Conservation (phyloP, 257 asterid genomes). For the Nicotiana attenuata region DNA sequence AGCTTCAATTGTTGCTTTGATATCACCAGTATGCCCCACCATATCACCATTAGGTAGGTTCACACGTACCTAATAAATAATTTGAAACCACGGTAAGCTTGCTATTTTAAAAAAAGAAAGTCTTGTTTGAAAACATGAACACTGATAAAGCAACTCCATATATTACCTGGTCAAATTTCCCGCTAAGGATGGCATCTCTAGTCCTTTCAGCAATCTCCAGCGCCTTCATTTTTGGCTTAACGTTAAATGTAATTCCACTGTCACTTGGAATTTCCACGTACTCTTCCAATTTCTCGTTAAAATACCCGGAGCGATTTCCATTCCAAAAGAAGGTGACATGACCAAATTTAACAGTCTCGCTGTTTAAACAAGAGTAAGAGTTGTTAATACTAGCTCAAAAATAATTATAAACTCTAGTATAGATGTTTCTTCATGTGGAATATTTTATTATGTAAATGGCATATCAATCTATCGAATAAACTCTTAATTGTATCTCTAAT, state of each 20-base stretch:
- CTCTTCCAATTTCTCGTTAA: constrained; percentile 66
- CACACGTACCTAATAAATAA: constrained; percentile 57
- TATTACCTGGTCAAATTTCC: constrained; percentile 88
- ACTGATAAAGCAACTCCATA: background rate
- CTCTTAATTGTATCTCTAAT: background rate
- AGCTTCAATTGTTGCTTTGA: constrained; percentile 84
- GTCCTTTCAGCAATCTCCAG: constrained; percentile 91
- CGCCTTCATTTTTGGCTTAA: constrained; percentile 93
- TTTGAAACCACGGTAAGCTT: background rate
- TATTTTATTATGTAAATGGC: background rate
- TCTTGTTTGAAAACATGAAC: background rate
- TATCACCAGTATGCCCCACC: constrained; percentile 99
- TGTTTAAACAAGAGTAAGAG: constrained; percentile 21
- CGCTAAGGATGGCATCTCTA: constrained; percentile 82
- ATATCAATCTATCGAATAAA: background rate
- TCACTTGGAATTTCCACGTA: constrained; percentile 95
- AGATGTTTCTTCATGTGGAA: background rate
- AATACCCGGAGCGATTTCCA: constrained; percentile 94
- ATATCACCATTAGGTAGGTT: constrained; percentile 88
- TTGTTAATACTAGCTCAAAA: background rate
- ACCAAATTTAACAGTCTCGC: constrained; percentile 94
- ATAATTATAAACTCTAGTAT: background rate
- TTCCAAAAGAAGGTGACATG: constrained; percentile 93
- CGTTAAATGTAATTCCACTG: constrained; percentile 81
- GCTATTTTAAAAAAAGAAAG: background rate